phyloP scores from a whole-genome alignment of 2,329 filamentous ascomycete genomes.

The Colletotrichum gigasporum region DNA sequence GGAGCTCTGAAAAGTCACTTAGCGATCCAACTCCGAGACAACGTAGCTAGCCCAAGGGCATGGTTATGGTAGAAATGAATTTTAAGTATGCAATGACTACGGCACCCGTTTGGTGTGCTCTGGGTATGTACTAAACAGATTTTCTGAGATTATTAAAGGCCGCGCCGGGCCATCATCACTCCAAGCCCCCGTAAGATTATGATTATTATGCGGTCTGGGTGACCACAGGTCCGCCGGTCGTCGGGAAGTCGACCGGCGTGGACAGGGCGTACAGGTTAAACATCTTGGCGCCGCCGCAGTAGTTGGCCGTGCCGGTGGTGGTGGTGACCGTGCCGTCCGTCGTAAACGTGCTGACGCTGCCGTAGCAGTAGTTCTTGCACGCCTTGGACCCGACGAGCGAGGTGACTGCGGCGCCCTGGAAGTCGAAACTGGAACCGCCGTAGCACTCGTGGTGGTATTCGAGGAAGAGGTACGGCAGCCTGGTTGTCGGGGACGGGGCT shows the following conservation, averaged over 20 bases:
- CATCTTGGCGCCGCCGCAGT: conserved; percentile 43
- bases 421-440: conserved; percentile 37
- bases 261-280: conserved; percentile 43
- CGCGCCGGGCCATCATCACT: not conserved
- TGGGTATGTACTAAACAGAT: conserved; percentile 12
- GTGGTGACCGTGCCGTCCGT: conserved; percentile 31
- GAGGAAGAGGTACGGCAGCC: conserved; percentile 39
- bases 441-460: conserved; percentile 47
- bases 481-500: conserved; percentile 37
- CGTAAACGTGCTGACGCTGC: conserved; percentile 35
- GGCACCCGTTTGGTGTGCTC: conserved; percentile 7
- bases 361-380: conserved; percentile 41
- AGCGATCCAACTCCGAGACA: no score
- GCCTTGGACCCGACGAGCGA: conserved; percentile 40
- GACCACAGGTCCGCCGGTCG: conserved; percentile 35
- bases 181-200: not conserved
- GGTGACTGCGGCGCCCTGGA: conserved; percentile 35
- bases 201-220: conserved; percentile 14
- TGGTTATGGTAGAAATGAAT: no score
- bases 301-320: conserved; percentile 39
- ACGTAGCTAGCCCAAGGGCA: no score
- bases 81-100: conserved; percentile 10
- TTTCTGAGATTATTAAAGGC: conserved; percentile 1
- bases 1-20: no score
- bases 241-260: conserved; percentile 33